Evolutionary conservation across 2,329 filamentous ascomycete species (phyloP), one percentile per base, ranked within the genome.

Genomic region (Sclerotinia minor): DNA sequence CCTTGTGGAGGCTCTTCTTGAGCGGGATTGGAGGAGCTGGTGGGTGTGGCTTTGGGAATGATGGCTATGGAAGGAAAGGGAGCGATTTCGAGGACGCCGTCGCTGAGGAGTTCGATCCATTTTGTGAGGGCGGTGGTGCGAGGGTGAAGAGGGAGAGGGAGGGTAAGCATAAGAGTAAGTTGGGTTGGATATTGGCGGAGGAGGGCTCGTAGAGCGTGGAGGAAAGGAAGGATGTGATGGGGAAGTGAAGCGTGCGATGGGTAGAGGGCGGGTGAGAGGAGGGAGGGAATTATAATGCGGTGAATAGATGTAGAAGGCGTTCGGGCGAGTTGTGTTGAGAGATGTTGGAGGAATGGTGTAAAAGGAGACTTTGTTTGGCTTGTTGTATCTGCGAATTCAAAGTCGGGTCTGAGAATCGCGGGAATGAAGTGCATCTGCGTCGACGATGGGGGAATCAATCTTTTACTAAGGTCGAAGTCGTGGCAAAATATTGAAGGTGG

Each of bases 221-320:
- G 80, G 76, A 98, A 97, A 70, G 88, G 89, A 41, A 98, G 81
- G 32, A 96, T 80, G 73, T 90, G 84, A 41, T 88, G 81, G 0
- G 94, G 93, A n/a, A 85, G 84, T 71, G 87, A 88, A 57, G 88
- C 83, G 35, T 86, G 82, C 2, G 90, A 83, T 32, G 90, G 85
- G 75, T 97, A 98, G 19, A 94, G 78, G 1, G 91, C 89, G n/a
- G 95, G 94, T 4, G 92, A 95, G 32, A 98, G 85, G 13, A 98
- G 83, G 66, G 86, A 89, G 0, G 95, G 94, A n/a, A 98, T 83
- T 57, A 97, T 81, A 49, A 98, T 82, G 58, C 95, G 88, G 77
- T 98, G 94, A 41, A 95, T 85, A 11, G 83, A 83, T 1, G 87
- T 80, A 1, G 87, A 80, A 35, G 85, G 32, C n/a, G 60, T 88